A percentile compares a stretch with the other conserved stretches of the same genome.
Evolutionary conservation across 2,329 filamentous ascomycete genomes (phyloP).

Genomic region (Penicillium crustosum): DNA sequence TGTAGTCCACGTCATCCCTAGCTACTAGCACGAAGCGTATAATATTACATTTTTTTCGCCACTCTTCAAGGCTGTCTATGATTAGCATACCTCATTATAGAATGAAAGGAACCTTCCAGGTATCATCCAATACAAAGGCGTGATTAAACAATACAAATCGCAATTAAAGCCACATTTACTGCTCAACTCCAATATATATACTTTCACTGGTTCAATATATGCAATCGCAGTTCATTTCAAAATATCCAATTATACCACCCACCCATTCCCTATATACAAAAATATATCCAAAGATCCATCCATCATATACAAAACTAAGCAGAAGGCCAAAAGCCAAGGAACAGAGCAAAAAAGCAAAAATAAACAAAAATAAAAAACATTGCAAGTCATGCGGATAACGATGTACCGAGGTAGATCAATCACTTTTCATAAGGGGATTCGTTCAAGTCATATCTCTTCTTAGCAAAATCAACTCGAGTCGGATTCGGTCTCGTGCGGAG

Average conservation of each 20-base stretch:
- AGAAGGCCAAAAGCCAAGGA: neutral
- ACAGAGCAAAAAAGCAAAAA: neutral
- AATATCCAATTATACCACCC: neutral
- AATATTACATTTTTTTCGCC: neutral
- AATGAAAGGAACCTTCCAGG: neutral
- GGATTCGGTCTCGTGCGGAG: neutral
- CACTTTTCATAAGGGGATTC: constrained; percentile 33
- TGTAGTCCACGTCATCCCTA: neutral
- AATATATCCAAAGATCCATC: neutral
- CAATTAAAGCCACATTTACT: neutral
- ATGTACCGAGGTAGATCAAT: constrained; percentile 11
- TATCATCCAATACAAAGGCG: neutral
- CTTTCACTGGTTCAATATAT: neutral
- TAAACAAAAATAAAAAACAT: constrained; percentile 2
- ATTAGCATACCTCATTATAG: too few species aligned
- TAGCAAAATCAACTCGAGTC: constrained; percentile 20
- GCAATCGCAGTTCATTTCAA: neutral
- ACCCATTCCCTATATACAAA: neutral
- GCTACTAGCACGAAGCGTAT: neutral
- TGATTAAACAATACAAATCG: neutral
- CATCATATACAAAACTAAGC: constrained; percentile 5
- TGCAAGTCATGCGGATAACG: constrained; percentile 3
- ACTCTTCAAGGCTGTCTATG: neutral
- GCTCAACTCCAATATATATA: neutral
- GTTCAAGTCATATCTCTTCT: constrained; percentile 30